Evolutionary conservation across 176 grass and related monocot genomes (phyloP).

Genomic region (Aegilops umbellulata): DNA sequence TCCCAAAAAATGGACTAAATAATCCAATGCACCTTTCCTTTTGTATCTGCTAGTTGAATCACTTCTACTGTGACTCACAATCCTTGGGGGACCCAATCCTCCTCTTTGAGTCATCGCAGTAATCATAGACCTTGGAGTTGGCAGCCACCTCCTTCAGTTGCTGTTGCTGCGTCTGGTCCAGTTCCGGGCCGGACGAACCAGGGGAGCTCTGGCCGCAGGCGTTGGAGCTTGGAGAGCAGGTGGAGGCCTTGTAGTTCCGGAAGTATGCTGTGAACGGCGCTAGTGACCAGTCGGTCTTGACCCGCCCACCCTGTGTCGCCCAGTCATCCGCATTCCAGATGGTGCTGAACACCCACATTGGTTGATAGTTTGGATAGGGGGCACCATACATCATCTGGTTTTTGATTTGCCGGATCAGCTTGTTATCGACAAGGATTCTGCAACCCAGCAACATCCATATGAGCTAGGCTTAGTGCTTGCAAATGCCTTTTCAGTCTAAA

Average conservation of each 20-base stretch:
- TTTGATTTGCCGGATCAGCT: constrained; percentile 54
- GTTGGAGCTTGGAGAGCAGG: constrained; percentile 15
- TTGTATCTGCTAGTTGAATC: constrained; percentile 19
- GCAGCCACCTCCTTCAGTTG: constrained; percentile 38
- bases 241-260: constrained; percentile 49
- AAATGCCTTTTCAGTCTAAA: background rate
- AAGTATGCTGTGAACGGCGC: constrained; percentile 61
- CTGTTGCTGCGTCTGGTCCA: constrained; percentile 23
- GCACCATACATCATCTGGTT: constrained; percentile 37
- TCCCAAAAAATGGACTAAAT: constrained; percentile 35
- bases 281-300: constrained; percentile 63
- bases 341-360: constrained; percentile 59
- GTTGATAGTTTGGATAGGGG: constrained; percentile 42
- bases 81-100: constrained; percentile 27
- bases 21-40: constrained; percentile 13
- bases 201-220: constrained; percentile 22
- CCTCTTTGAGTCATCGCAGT: constrained; percentile 50
- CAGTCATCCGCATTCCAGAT: constrained; percentile 68
- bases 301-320: constrained; percentile 61
- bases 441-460: constrained; percentile 22
- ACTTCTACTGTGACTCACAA: constrained; percentile 33
- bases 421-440: constrained; percentile 70
- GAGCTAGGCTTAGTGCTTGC: background rate
- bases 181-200: constrained; percentile 36
- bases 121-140: constrained; percentile 62